Conservation (phyloP, 306 rosid genomes). For the Quercus parvula region DNA sequence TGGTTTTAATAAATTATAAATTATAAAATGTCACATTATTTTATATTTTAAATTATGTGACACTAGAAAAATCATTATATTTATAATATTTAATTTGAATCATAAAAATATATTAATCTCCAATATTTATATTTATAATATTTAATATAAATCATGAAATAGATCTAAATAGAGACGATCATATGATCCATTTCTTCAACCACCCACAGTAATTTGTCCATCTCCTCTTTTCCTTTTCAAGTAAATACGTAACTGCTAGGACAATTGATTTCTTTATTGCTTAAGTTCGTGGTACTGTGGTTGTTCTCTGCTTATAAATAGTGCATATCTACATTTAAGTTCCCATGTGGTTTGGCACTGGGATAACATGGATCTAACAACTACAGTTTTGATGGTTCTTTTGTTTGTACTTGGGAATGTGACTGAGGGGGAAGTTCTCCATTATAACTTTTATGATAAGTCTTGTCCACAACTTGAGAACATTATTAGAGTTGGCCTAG, state of each 20-base stretch:
- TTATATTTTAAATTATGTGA: too few species aligned
- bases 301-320: background rate
- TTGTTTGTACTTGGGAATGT: slow-evolving; percentile 3
- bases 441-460: slow-evolving; percentile 27
- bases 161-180: too few species aligned
- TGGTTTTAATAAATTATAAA: too few species aligned
- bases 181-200: too few species aligned
- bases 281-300: background rate
- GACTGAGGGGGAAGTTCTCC: slow-evolving; percentile 14
- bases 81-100: too few species aligned
- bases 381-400: background rate
- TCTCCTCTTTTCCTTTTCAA: too few species aligned
- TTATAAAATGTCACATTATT: too few species aligned
- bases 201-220: too few species aligned
- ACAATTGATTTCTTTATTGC: background rate
- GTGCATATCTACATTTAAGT: background rate
- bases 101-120: too few species aligned
- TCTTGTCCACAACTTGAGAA: slow-evolving; percentile 33
- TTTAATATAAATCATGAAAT: too few species aligned
- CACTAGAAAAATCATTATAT: too few species aligned
- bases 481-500: slow-evolving; percentile 14
- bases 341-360: background rate
- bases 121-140: too few species aligned
- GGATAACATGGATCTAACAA: slow-evolving; percentile 7
- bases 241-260: background rate